These are phyloP conservation scores for Globisporangium cederbergense DNA, from an alignment of 352 stramenopile species.

Conservation along the genomic window DNA sequence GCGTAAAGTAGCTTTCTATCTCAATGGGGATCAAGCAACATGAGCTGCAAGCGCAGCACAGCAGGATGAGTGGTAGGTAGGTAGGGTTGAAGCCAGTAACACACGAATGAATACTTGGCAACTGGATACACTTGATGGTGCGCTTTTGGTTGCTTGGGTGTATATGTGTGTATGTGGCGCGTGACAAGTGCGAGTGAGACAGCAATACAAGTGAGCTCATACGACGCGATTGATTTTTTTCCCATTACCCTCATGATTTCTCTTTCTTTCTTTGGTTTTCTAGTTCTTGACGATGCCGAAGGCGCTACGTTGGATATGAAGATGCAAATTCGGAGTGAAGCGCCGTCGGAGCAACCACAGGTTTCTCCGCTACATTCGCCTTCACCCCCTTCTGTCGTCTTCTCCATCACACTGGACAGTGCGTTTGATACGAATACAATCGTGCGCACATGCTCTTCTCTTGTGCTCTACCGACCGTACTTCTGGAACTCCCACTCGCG, in stretches of 20 bases:
- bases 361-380: not conserved
- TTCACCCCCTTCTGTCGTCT: not conserved
- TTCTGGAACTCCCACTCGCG: constrained; percentile 99
- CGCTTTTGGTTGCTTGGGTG: not conserved
- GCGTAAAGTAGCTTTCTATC: not conserved
- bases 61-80: constrained; percentile 2
- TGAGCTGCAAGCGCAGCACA: not conserved
- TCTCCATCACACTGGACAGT: too few relatives aligned
- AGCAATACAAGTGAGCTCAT: too few relatives aligned
- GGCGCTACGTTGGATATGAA: constrained; percentile 1
- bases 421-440: not conserved
- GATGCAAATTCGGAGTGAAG: not conserved
- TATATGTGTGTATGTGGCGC: not conserved
- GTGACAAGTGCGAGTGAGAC: not conserved
- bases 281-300: not conserved
- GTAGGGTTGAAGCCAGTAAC: not conserved
- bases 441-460: not conserved
- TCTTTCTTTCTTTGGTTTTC: not conserved
- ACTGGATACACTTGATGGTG: not conserved
- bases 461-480: constrained; percentile 71
- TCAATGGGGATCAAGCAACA: not conserved
- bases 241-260: not conserved
- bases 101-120: not conserved
- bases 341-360: not conserved
- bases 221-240: not conserved